These are phyloP conservation scores for Fusarium incarnatum DNA, from an alignment of 2,329 filamentous ascomycete species.

Conservation along the genomic window DNA sequence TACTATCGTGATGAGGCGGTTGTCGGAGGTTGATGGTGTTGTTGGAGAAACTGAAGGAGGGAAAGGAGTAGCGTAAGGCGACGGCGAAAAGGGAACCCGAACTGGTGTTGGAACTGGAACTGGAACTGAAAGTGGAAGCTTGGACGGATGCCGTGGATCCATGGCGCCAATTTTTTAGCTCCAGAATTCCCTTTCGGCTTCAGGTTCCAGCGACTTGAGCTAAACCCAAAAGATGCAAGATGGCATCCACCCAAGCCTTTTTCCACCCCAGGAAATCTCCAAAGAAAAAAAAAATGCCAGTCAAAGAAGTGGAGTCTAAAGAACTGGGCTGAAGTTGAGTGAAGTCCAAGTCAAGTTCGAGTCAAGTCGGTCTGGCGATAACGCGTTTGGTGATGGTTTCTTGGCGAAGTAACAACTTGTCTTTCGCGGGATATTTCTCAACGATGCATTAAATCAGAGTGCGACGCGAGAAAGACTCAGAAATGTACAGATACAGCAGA, in stretches of 20 bases:
- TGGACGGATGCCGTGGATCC: slow-evolving; percentile 49
- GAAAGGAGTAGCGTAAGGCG: slow-evolving; percentile 50
- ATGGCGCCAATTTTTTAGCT: slow-evolving; percentile 53
- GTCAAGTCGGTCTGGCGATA: slow-evolving; percentile 13
- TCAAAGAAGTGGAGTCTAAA: slow-evolving; percentile 23
- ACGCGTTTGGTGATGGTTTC: background rate
- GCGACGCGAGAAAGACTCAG: background rate
- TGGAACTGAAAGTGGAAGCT: slow-evolving; percentile 42
- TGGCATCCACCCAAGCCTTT: slow-evolving; percentile 36
- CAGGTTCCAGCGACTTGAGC: slow-evolving; percentile 20
- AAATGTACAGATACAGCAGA: background rate
- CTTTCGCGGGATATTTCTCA: background rate
- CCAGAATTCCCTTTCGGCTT: slow-evolving; percentile 47
- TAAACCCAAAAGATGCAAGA: background rate
- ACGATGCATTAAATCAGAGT: slow-evolving; percentile 5
- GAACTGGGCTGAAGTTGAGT: background rate
- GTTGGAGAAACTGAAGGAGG: slow-evolving; percentile 35
- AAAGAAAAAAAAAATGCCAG: slow-evolving; percentile 36
- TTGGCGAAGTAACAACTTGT: background rate
- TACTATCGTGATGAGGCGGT: slow-evolving; percentile 24
- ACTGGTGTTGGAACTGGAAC: background rate
- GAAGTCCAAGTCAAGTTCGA: background rate
- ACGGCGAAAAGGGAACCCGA: slow-evolving; percentile 42
- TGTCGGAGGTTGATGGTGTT: slow-evolving; percentile 24
- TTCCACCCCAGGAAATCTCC: slow-evolving; percentile 46